Conservation (phyloP, 169 alveolate genomes). For the Eimeria tenella region DNA sequence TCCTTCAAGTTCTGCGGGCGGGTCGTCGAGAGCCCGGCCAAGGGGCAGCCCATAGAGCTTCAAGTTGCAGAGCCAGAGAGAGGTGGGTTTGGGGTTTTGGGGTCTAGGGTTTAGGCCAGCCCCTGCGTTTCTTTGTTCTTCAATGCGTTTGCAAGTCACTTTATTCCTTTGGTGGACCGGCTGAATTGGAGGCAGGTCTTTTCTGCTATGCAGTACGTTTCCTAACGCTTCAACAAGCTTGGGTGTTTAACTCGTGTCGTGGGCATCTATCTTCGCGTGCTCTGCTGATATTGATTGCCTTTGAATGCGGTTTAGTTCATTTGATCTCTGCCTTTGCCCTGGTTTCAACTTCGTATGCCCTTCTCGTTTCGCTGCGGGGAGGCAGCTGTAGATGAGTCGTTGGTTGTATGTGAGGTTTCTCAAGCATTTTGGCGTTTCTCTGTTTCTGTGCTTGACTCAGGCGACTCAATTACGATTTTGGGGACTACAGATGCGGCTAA, state of each 20-base stretch:
- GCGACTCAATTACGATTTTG: slow-evolving; percentile 85
- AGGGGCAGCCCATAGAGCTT: slow-evolving; percentile 93
- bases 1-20: slow-evolving; percentile 90
- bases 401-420: no score
- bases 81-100: slow-evolving; percentile 25
- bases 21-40: slow-evolving; percentile 95
- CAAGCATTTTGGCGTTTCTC: no score
- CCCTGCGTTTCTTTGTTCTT: no score
- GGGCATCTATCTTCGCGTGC: background rate
- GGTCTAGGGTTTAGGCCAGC: no score
- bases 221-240: no score
- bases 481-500: slow-evolving; percentile 93
- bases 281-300: background rate
- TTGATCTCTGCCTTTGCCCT: background rate
- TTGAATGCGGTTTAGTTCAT: background rate
- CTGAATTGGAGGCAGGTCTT: no score
- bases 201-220: no score
- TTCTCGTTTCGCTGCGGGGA: no score
- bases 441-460: slow-evolving; percentile 77
- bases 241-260: no score
- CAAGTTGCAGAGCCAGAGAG: slow-evolving; percentile 82
- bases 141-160: no score
- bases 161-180: no score
- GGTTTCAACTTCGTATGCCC: background rate
- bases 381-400: no score